phyloP scores from a whole-genome alignment of 306 rosid genomes.

The Adenanthera pavonina region DNA sequence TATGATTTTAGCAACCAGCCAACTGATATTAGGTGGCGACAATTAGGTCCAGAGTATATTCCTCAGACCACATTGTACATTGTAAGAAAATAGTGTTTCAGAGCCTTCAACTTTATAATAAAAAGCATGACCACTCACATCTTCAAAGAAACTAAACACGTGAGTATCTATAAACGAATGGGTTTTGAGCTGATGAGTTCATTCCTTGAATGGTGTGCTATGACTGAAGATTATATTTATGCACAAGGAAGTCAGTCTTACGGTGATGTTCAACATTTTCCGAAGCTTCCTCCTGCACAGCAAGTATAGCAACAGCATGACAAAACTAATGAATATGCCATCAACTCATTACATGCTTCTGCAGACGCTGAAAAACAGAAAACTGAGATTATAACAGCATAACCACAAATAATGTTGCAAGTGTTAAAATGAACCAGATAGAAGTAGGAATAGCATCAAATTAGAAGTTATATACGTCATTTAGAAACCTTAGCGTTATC shows the following conservation, averaged over 20 bases:
- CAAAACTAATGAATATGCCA: constrained; percentile 90
- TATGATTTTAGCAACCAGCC: constrained; percentile 16
- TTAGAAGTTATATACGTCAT: not conserved
- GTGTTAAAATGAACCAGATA: constrained; percentile 19
- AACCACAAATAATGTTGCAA: constrained; percentile 25
- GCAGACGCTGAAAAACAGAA: constrained; percentile 66
- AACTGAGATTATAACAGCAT: constrained; percentile 24
- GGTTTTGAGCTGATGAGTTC: not conserved
- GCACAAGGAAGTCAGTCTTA: constrained; percentile 45
- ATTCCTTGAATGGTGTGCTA: not conserved
- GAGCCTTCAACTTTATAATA: not conserved
- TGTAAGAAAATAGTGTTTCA: constrained; percentile 4
- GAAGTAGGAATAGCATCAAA: constrained; percentile 16
- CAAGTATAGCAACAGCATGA: constrained; percentile 98
- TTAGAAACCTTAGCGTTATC: constrained; percentile 1
- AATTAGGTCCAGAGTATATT: not conserved
- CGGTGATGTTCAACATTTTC: constrained; percentile 84
- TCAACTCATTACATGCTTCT: constrained; percentile 91
- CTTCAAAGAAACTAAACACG: constrained; percentile 26
- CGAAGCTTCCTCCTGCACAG: constrained; percentile 94
- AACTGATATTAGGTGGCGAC: constrained; percentile 3
- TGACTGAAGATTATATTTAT: not conserved
- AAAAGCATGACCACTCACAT: not conserved
- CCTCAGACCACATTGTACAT: not conserved
- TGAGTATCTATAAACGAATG: constrained; percentile 22